Evolutionary conservation across 164 flowering plant genomes (phyloP).

Genomic region (Aristolochia contorta): DNA sequence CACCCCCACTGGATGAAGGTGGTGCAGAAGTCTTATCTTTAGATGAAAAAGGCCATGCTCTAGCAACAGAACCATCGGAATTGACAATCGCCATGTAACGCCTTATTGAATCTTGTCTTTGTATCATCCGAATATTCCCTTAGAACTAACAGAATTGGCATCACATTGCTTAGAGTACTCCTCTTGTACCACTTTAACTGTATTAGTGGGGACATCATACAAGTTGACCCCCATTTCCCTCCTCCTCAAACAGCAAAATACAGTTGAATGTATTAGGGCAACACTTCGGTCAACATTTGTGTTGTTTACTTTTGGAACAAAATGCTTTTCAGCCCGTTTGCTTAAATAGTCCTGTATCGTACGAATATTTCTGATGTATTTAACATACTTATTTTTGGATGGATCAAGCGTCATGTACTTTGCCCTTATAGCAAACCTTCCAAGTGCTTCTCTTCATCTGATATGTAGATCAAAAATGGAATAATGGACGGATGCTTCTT

Average conservation of each 20-base stretch:
- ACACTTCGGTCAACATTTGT: conserved; percentile 90
- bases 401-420: conserved; percentile 94
- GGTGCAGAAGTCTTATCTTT: conserved; percentile 36
- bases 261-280: conserved; percentile 92
- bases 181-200: conserved; percentile 53
- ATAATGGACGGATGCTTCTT: conserved; percentile 84
- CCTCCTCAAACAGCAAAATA: conserved; percentile 73
- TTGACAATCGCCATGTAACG: conserved; percentile 80
- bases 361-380: conserved; percentile 78
- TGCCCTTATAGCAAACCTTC: conserved; percentile 90
- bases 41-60: conserved; percentile 73
- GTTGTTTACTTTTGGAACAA: conserved; percentile 81
- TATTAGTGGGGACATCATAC: conserved; percentile 59
- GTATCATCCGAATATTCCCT: conserved; percentile 87
- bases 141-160: conserved; percentile 71
- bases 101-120: conserved; percentile 72
- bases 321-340: conserved; percentile 81
- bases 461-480: conserved; percentile 83
- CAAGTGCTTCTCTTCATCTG: conserved; percentile 79
- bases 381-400: conserved; percentile 78
- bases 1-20: conserved; percentile 26
- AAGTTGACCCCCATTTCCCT: conserved; percentile 70
- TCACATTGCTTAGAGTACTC: conserved; percentile 75
- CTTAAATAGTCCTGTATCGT: conserved; percentile 85
- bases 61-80: conserved; percentile 82